Evolutionary conservation across 2,329 filamentous ascomycete genomes (phyloP).

Genomic region (Aspergillus bombycis): DNA sequence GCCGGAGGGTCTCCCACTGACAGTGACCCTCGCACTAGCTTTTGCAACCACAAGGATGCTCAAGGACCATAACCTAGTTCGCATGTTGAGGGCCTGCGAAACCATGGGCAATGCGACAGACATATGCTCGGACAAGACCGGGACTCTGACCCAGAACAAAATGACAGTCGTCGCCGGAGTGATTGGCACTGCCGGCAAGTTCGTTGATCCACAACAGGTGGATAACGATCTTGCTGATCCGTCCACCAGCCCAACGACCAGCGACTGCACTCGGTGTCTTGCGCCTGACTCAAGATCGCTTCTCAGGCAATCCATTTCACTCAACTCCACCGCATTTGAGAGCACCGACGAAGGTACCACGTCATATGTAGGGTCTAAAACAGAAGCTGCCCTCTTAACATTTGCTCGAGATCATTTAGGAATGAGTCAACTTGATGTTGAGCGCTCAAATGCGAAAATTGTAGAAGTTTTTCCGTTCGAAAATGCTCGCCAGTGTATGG

Average conservation of each 20-base stretch:
- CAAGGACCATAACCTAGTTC: slow-evolving; percentile 61
- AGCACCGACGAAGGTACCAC: slow-evolving; percentile 61
- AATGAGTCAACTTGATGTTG: slow-evolving; percentile 61
- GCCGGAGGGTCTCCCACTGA: slow-evolving; percentile 59
- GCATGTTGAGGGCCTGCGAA: slow-evolving; percentile 58
- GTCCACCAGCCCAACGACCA: neutral
- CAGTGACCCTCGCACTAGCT: slow-evolving; percentile 61
- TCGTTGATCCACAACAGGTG: neutral
- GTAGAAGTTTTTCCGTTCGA: slow-evolving; percentile 71
- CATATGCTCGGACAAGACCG: slow-evolving; percentile 65
- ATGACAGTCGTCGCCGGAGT: slow-evolving; percentile 59
- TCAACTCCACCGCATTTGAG: slow-evolving; percentile 68
- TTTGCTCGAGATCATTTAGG: slow-evolving; percentile 65
- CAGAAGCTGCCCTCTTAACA: slow-evolving; percentile 68
- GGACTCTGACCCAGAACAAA: slow-evolving; percentile 62
- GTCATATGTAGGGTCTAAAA: slow-evolving; percentile 69
- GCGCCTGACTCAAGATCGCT: neutral
- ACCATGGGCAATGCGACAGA: slow-evolving; percentile 65
- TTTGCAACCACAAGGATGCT: slow-evolving; percentile 63
- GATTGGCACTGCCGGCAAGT: neutral
- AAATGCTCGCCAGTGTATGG: slow-evolving; percentile 66
- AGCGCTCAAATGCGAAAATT: slow-evolving; percentile 58
- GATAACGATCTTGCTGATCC: neutral
- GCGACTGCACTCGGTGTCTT: neutral
- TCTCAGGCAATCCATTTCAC: slow-evolving; percentile 21